Evolutionary conservation across 345 rosid genomes (phyloP), one percentile per base, ranked within the genome.

Genomic region (Trapa incisa): DNA sequence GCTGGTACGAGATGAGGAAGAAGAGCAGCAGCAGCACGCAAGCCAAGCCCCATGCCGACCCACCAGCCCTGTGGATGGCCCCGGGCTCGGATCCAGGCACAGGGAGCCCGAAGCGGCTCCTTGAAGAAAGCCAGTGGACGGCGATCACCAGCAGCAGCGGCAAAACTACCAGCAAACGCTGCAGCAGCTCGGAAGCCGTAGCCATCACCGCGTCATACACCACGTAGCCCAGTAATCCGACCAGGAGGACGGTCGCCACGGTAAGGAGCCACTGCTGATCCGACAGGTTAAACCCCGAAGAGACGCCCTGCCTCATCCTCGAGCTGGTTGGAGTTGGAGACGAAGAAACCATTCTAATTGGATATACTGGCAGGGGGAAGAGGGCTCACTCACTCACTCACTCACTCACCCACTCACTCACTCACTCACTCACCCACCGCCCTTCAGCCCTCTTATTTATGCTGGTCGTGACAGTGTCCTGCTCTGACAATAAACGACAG

Each of bases 21-120:
- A 74, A 64, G 35, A 82, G 86, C 17, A 84, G 79, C 64, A 80
- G 64, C 33, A 84, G 17, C 14, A 80, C 76, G 35, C 68, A 65
- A 22, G 84, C 84, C 2, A 84, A 74, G 35, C 86, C 86, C 86
- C 84, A 84, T 2, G 88, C 79, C 0, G 88, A 84, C 65, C 86
- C 86, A 0, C 86, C 86, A 2, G 83, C 88, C 22, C 80, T 67
- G 36, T 78, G 88, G 72, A 82, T 78, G 71, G 83, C 81, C 6
- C 68, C 78, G 0, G 83, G 88, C 78, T 84, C 85, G 0, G 88
- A 78, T 53, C 84, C 86, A 1, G 84, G 86, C 61, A 84, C 72
- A 0, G 83, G 83, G 48, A 84, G 61, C 71, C 54, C 64, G 17
- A 82, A 60, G 12, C 68, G 70, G 61, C 54, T 33, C 36, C 88